These are phyloP conservation scores for Apophysomyces sp. DNA, from an alignment of 371 early-diverging fungal species.

Conservation along the genomic window DNA sequence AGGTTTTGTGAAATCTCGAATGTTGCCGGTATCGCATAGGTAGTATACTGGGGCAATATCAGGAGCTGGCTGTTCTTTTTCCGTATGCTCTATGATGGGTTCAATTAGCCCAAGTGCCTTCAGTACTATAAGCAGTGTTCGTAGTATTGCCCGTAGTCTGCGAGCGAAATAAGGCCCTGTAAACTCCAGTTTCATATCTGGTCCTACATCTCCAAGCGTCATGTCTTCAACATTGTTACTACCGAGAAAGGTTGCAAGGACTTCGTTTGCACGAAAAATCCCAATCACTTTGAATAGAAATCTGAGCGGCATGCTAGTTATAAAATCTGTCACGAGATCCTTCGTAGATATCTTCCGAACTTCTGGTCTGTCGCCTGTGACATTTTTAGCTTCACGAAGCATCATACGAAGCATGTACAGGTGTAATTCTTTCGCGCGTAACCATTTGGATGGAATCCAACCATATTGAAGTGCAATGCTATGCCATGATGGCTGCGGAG, in stretches of 20 bases:
- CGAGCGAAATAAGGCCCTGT: not conserved
- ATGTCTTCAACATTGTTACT: not conserved
- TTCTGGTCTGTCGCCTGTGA: not conserved
- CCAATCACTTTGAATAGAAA: constrained; percentile 15
- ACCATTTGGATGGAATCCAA: constrained; percentile 21
- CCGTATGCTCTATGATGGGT: not conserved
- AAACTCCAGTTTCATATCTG: constrained; percentile 5
- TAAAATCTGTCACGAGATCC: not conserved
- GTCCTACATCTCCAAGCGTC: constrained; percentile 4
- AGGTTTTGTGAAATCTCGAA: constrained; percentile 9
- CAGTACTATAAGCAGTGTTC: constrained; percentile 5
- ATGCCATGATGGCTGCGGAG: constrained; percentile 1
- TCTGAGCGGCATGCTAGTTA: constrained; percentile 10
- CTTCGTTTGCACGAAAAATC: not conserved
- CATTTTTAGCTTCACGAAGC: not conserved
- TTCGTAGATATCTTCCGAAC: not conserved
- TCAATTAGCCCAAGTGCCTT: constrained; percentile 12
- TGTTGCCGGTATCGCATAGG: not conserved
- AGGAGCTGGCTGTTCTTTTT: not conserved
- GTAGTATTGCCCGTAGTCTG: constrained; percentile 6
- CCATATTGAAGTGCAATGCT: constrained; percentile 18
- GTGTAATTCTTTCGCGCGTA: constrained; percentile 22
- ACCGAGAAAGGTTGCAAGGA: constrained; percentile 10
- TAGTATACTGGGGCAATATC: not conserved
- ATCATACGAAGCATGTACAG: constrained; percentile 7